Evolutionary conservation across 1,284 basidiomycete species (phyloP).

Genomic region (Ustanciosporium gigantosporum): DNA sequence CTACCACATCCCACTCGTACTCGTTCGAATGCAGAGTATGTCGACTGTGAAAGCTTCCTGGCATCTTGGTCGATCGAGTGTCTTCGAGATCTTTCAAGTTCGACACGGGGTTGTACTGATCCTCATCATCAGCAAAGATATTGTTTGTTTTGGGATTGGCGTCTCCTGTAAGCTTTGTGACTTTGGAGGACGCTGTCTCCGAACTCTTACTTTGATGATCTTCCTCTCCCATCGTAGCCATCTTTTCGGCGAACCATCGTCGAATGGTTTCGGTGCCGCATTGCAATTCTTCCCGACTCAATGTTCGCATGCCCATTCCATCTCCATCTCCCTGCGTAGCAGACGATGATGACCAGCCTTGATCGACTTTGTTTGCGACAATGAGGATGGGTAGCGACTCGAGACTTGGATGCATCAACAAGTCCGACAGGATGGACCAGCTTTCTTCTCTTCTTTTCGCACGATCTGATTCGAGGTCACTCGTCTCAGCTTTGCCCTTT

Average conservation of each 20-base stretch:
- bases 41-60: too few relatives aligned
- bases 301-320: too few relatives aligned
- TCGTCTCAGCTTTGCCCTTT: conserved; percentile 5
- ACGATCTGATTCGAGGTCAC: background rate
- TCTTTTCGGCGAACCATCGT: conserved; percentile 20
- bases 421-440: conserved; percentile 10
- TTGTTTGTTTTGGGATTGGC: background rate
- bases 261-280: conserved; percentile 10
- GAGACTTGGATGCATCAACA: conserved; percentile 25
- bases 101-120: conserved; percentile 4
- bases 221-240: conserved; percentile 1
- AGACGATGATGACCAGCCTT: too few relatives aligned
- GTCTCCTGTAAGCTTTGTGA: too few relatives aligned
- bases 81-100: conserved; percentile 1
- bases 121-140: conserved; percentile 25
- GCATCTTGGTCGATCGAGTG: background rate
- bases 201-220: too few relatives aligned
- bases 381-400: conserved; percentile 26
- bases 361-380: conserved; percentile 22
- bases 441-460: background rate
- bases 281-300: background rate
- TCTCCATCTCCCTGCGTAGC: too few relatives aligned
- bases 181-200: too few relatives aligned
- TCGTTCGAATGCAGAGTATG: too few relatives aligned
- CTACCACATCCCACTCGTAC: conserved; percentile 35